A percentile compares a stretch with the other conserved stretches of the same genome.
These are phyloP conservation scores for Trichoderma atroviride DNA, from an alignment of 2,329 filamentous ascomycete species.

Conservation along the genomic window DNA sequence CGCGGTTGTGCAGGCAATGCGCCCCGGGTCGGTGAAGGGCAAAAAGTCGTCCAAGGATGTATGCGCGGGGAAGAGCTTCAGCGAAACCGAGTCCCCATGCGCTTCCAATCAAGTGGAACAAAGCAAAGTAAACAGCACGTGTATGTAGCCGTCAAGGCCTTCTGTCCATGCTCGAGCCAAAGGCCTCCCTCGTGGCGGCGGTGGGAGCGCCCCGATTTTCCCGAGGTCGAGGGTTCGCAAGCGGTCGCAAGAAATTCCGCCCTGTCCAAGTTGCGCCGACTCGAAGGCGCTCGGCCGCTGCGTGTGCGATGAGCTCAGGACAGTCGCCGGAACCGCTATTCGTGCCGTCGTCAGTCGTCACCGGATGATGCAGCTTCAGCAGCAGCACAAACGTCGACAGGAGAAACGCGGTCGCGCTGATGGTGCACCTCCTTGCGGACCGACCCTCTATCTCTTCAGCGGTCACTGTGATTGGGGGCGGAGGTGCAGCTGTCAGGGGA, in stretches of 20 bases:
- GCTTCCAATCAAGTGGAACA: background rate
- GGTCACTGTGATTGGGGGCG: constrained; percentile 27
- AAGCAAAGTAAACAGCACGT: background rate
- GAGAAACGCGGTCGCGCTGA: constrained; percentile 32
- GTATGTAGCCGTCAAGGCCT: constrained; percentile 25
- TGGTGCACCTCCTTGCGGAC: constrained; percentile 24
- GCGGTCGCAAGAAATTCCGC: constrained; percentile 3
- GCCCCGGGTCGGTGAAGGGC: constrained; percentile 31
- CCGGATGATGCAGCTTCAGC: background rate
- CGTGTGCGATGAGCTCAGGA: background rate
- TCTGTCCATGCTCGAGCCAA: constrained; percentile 28
- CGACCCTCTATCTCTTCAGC: constrained; percentile 17
- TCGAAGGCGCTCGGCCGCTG: constrained; percentile 14
- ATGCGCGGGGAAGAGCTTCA: background rate
- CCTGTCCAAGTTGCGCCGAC: constrained; percentile 3
- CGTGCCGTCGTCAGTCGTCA: background rate
- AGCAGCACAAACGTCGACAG: constrained; percentile 1
- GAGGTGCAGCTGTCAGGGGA: constrained; percentile 23
- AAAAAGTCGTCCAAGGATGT: background rate
- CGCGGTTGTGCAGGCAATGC: constrained; percentile 35
- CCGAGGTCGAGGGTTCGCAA: constrained; percentile 22
- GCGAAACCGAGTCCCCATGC: constrained; percentile 7
- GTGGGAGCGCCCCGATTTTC: constrained; percentile 8
- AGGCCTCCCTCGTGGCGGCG: background rate
- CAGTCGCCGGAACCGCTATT: background rate